These are phyloP conservation scores for Malus hybrid DNA, from an alignment of 331 rosid species.

Conservation along the genomic window DNA sequence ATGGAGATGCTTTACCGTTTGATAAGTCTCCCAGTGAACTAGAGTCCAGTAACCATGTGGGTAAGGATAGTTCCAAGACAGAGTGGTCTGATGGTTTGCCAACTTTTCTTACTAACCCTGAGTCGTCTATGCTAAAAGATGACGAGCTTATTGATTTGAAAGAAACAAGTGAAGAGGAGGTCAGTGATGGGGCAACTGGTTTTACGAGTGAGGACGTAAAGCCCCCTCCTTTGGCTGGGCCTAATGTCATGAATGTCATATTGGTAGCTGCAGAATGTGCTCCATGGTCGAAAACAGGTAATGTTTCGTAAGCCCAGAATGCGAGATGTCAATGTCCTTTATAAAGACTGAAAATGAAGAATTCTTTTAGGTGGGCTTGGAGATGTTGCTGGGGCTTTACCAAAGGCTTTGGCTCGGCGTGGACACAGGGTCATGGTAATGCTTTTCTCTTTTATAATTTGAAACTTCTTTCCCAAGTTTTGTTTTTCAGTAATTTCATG, in stretches of 20 bases:
- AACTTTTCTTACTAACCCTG: constrained; percentile 22
- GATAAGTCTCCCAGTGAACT: constrained; percentile 15
- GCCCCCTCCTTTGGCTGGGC: constrained; percentile 79
- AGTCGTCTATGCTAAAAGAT: constrained; percentile 21
- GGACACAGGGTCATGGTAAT: constrained; percentile 98
- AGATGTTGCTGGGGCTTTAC: constrained; percentile 94
- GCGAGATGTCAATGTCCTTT: not conserved
- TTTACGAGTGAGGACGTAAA: constrained; percentile 27
- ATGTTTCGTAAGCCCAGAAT: not conserved
- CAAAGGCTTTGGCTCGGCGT: constrained; percentile 98
- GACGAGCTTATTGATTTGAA: constrained; percentile 14
- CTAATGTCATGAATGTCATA: constrained; percentile 80
- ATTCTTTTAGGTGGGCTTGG: constrained; percentile 85
- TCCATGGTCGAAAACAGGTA: constrained; percentile 95
- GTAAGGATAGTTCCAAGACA: constrained; percentile 21
- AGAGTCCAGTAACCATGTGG: constrained; percentile 22
- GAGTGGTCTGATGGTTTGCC: constrained; percentile 29
- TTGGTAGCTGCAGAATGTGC: constrained; percentile 90
- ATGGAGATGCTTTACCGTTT: constrained; percentile 15
- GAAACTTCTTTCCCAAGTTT: not conserved
- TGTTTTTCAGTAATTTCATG: not conserved
- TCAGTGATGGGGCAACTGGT: constrained; percentile 15
- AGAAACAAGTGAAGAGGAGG: constrained; percentile 25
- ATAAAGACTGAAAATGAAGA: constrained; percentile 22
- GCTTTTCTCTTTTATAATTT: constrained; percentile 6